Base-by-base conservation (phyloP, 495 filamentous ascomycete genomes). In the Aspergillus funiculosus region DNA sequence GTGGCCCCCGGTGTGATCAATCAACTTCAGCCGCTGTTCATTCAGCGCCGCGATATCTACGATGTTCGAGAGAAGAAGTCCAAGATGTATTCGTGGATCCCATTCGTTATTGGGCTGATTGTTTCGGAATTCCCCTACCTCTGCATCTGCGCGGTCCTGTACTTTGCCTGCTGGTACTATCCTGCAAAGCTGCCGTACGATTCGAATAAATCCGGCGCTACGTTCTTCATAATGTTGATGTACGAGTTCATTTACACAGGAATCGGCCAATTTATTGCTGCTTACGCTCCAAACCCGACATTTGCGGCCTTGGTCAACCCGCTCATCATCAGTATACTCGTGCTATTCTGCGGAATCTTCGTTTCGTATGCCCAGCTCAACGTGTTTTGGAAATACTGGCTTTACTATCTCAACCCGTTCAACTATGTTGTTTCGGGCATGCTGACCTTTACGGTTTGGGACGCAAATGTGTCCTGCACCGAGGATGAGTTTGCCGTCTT, bases 321-420 rank as follows among this genome's bases (percentile, higher is more conserved):
- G 6, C 64, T 80, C 20, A 56, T 84, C 44, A 61, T 77, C 22
- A 17, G 2, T 7, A 27, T 9, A 1, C 21, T 39, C 0, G 22
- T 39, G 6, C 19, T 14, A 3, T 39, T 79, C 53, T 81, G 80
- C 54, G 64, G 68, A 44, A 56, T 69, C 10, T 46, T 66, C 9
- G 64, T 68, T 2, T 63, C 64, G 5, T 67, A 67, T 21, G 39
- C 30, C 2, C 56, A 69, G 39, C 77, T 84, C 8, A 60, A 66
- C 9, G 73, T 62, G 3, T 72, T 85, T 39, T 83, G 82, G 44
- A 63, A 73, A 17, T 88, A 87, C 72, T 87, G 82, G 83, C 79
- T 83, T 43, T 86, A 86, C 62, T 79, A 74, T 40, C 62, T 85
- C 49, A 81, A 79, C 27, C 83, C 84, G 3, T 77, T 85, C 51